phyloP scores from a whole-genome alignment of 306 rosid genomes.

The Pueraria montana region DNA sequence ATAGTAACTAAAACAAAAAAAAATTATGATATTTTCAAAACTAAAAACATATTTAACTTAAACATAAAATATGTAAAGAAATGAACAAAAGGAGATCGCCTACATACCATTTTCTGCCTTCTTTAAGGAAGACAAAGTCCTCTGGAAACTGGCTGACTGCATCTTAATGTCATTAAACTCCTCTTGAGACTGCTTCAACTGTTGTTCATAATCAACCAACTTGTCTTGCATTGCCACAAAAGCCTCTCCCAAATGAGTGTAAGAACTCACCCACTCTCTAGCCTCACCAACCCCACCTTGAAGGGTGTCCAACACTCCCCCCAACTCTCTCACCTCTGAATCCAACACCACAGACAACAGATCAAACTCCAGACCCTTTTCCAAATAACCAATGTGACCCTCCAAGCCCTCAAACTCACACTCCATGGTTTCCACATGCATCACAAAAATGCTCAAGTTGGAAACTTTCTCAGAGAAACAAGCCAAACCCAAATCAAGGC shows the following conservation, averaged over 20 bases:
- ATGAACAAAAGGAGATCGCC: conserved; percentile 35
- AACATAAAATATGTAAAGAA: not conserved
- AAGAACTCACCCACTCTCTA: conserved; percentile 53
- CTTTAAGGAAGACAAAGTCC: conserved; percentile 50
- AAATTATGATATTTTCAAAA: not conserved
- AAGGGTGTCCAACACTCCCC: conserved; percentile 55
- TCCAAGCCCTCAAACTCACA: conserved; percentile 59
- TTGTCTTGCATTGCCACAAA: conserved; percentile 55
- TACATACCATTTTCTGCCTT: conserved; percentile 62
- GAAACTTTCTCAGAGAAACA: conserved; percentile 69
- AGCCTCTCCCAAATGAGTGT: conserved; percentile 58
- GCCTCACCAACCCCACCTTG: conserved; percentile 53
- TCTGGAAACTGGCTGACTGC: conserved; percentile 64
- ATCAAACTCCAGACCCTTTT: conserved; percentile 64
- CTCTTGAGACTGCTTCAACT: conserved; percentile 68
- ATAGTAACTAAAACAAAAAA: not conserved
- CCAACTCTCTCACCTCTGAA: conserved; percentile 71
- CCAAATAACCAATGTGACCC: conserved; percentile 50
- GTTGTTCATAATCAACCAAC: conserved; percentile 59
- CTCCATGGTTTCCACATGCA: conserved; percentile 70
- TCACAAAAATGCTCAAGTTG: conserved; percentile 66
- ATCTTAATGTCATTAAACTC: conserved; percentile 66
- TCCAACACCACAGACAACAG: conserved; percentile 70
- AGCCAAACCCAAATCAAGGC: conserved; percentile 66
- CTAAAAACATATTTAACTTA: not conserved